A percentile compares a stretch with the other conserved stretches of the same genome.
phyloP scores from a whole-genome alignment of 257 asterid species.

The Capsicum pubescens region DNA sequence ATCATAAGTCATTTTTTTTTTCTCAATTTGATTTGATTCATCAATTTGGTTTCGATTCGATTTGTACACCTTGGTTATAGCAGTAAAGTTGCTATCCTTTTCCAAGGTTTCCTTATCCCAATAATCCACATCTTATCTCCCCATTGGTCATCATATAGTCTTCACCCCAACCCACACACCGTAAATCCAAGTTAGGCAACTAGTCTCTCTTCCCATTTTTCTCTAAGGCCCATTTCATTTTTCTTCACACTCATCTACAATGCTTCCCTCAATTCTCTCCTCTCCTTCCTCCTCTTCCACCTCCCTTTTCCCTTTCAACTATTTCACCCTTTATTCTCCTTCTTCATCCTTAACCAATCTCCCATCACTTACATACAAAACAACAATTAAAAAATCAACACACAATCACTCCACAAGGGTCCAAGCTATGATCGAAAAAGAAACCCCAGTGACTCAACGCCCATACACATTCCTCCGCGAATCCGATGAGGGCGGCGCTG shows the following conservation, averaged over 20 bases:
- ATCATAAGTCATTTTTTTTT: no score
- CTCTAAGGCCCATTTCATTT: neutral
- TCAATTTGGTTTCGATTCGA: no score
- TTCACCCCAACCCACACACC: neutral
- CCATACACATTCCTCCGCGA: neutral
- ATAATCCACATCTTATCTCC: neutral
- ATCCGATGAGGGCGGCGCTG: neutral
- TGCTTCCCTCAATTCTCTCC: neutral
- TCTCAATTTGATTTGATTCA: no score
- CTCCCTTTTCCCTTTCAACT: neutral
- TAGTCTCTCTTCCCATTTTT: neutral
- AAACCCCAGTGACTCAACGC: conserved; percentile 16
- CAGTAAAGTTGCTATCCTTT: neutral
- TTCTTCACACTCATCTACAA: neutral
- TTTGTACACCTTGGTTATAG: no score
- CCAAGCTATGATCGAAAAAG: conserved; percentile 8
- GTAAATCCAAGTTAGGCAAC: neutral
- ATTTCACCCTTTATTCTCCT: neutral
- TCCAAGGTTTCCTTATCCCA: neutral
- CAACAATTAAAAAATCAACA: neutral
- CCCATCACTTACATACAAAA: neutral
- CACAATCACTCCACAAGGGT: neutral
- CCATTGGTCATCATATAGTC: neutral
- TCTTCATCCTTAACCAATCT: no score
- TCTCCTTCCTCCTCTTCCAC: neutral